Base-by-base conservation (phyloP, 2,329 filamentous ascomycete genomes). In the Neocatenulostroma microsporum region DNA sequence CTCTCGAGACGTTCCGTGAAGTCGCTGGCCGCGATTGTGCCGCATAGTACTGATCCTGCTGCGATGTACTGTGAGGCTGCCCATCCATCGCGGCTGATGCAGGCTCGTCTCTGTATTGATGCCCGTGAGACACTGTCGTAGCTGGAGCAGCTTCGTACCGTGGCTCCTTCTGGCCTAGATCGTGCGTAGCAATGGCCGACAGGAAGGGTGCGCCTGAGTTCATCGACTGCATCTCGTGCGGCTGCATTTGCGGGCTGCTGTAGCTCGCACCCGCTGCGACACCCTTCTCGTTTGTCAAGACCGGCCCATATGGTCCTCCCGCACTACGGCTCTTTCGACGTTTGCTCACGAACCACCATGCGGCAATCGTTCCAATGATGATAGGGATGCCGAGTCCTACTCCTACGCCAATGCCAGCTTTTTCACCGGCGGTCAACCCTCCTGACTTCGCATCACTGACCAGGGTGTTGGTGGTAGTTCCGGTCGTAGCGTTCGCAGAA, bases 341-440 rank as follows among this genome's bases (percentile, higher is more conserved):
- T 17, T 30, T 37, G 12, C 10, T 28, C n/a, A 39, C 5, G 15
- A 42, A 25, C 6, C 31, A 30, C 12, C 21, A 23, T 14, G 32
- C 25, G 9, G 35, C 39, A 17, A 36, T 20, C 9, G 33, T 14
- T 5, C 23, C 35, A 5, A 41, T 19, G 12, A 44, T 15, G 12
- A 44, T 8, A 3, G 30, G 34, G 13, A 44, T 14, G 14, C 39
- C 42, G 11, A 44, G 5, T 7, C 35, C 42, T 7, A 42, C 19
- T 12, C 42, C 42, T 11, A 42, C 28, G 15, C 42, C 42, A 4
- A 44, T 13, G 15, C 42, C 42, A 5, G 30, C 27, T 20, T 40
- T 40, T 9, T 14, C 36, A 13, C 29, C 21, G 32, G 28, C 36
- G 7, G 23, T 23, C 14, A 39, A 30, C 6, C 36, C 35, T n/a